Conservation (phyloP, 2,329 filamentous ascomycete species). For the Fusarium pseudonygamai region DNA sequence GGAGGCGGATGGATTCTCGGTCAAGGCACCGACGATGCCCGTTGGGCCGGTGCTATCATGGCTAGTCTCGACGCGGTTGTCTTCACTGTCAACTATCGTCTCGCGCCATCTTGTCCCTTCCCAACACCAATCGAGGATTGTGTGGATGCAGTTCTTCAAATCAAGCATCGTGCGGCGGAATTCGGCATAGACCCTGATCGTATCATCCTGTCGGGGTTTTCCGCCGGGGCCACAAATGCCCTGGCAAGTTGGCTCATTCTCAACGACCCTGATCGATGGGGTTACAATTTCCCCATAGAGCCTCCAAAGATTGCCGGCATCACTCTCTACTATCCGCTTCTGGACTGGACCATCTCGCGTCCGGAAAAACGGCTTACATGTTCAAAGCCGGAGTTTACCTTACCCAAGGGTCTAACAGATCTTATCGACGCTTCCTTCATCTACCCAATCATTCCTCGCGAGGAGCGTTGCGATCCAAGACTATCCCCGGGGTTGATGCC, state of each 20-base stretch:
- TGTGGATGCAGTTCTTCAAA: conserved; percentile 70
- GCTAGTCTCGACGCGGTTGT: conserved; percentile 65
- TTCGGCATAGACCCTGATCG: conserved; percentile 65
- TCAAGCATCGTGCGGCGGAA: conserved; percentile 64
- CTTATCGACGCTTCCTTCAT: conserved; percentile 72
- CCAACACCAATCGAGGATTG: conserved; percentile 73
- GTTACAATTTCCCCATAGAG: conserved; percentile 51
- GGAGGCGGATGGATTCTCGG: conserved; percentile 74
- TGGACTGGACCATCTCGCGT: conserved; percentile 68
- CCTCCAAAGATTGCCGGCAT: conserved; percentile 61
- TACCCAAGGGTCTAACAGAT: conserved; percentile 66
- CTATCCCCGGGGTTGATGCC: conserved; percentile 67
- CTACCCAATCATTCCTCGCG: conserved; percentile 58
- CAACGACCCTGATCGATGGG: conserved; percentile 53
- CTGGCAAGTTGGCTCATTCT: conserved; percentile 59
- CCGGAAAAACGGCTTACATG: conserved; percentile 65
- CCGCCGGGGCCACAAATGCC: conserved; percentile 67
- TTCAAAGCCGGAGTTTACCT: conserved; percentile 64
- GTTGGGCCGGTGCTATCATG: conserved; percentile 66
- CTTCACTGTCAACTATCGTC: conserved; percentile 73
- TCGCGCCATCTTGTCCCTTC: conserved; percentile 72
- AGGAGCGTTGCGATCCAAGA: conserved; percentile 60
- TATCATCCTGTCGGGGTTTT: conserved; percentile 71
- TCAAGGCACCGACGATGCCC: conserved; percentile 69
- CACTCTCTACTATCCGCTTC: conserved; percentile 69